A percentile compares a stretch with the other conserved stretches of the same genome.
Conservation (phyloP, 208 protist genomes). For the Leishmania lainsoni region DNA sequence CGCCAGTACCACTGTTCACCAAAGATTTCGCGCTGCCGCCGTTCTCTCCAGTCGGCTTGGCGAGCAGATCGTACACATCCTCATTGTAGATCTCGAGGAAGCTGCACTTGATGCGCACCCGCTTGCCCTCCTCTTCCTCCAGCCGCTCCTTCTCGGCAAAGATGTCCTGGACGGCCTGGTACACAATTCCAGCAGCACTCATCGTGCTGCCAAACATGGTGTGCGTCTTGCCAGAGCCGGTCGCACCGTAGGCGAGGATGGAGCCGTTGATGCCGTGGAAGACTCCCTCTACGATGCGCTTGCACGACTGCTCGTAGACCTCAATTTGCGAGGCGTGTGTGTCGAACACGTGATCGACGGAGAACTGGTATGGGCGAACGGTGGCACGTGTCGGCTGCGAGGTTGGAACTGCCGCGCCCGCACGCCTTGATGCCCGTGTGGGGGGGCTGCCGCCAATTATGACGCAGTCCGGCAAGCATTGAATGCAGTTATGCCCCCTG, state of each 20-base stretch:
- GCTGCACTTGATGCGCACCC: slow-evolving; percentile 60
- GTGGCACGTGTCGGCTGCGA: slow-evolving; percentile 17
- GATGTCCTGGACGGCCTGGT: slow-evolving; percentile 81
- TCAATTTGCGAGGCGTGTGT: slow-evolving; percentile 71
- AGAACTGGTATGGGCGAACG: slow-evolving; percentile 62
- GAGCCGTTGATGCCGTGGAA: slow-evolving; percentile 87
- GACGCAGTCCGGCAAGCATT: slow-evolving; percentile 67
- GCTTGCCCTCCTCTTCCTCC: slow-evolving; percentile 56
- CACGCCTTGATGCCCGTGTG: background rate
- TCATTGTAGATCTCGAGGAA: slow-evolving; percentile 93
- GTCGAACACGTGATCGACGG: slow-evolving; percentile 71
- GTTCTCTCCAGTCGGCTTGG: slow-evolving; percentile 12
- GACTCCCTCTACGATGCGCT: slow-evolving; percentile 58
- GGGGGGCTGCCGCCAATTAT: slow-evolving; percentile 46
- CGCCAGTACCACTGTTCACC: background rate
- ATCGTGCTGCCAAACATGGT: slow-evolving; percentile 90
- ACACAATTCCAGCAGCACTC: slow-evolving; percentile 79
- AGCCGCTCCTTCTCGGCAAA: slow-evolving; percentile 68
- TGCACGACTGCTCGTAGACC: slow-evolving; percentile 71
- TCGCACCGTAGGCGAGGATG: slow-evolving; percentile 89
- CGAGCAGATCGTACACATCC: slow-evolving; percentile 82
- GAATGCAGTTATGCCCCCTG: slow-evolving; percentile 56
- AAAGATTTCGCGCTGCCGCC: slow-evolving; percentile 46
- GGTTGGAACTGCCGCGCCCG: background rate
- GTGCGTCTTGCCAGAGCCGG: slow-evolving; percentile 89